phyloP scores from a whole-genome alignment of 495 filamentous ascomycete genomes.

The Daldinia vernicosa region DNA sequence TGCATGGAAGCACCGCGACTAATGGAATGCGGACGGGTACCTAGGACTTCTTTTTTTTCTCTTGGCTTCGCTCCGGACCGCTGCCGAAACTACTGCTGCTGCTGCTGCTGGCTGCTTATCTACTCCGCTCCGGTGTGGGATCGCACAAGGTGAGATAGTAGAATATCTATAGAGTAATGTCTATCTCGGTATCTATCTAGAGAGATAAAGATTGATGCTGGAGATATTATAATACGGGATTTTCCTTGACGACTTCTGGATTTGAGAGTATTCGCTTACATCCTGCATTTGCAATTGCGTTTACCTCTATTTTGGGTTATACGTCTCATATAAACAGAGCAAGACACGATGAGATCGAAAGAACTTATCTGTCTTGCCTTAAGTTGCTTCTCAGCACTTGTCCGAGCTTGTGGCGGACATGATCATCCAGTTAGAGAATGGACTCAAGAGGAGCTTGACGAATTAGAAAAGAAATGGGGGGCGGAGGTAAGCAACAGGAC shows the following conservation, averaged over 20 bases:
- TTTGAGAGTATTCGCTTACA: background rate
- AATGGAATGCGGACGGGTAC: slow-evolving; percentile 5
- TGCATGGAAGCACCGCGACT: slow-evolving; percentile 4
- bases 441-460: slow-evolving; percentile 52
- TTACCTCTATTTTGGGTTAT: background rate
- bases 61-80: slow-evolving; percentile 27
- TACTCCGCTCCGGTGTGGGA: slow-evolving; percentile 31
- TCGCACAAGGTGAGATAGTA: background rate
- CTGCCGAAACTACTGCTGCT: slow-evolving; percentile 2
- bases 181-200: background rate
- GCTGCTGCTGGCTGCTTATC: slow-evolving; percentile 14
- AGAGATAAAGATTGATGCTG: background rate
- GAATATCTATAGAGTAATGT: slow-evolving; percentile 1
- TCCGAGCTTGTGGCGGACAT: slow-evolving; percentile 41
- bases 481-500: slow-evolving; percentile 54
- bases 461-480: slow-evolving; percentile 65
- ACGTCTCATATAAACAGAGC: background rate
- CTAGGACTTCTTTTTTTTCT: slow-evolving; percentile 6
- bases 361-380: slow-evolving; percentile 31
- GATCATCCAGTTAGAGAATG: slow-evolving; percentile 45
- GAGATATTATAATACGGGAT: background rate
- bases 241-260: background rate
- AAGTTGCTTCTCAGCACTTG: slow-evolving; percentile 34
- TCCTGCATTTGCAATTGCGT: background rate
- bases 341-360: slow-evolving; percentile 30